Conservation (phyloP, 805 yeast species). For the Sugiyamaella floridensis region DNA sequence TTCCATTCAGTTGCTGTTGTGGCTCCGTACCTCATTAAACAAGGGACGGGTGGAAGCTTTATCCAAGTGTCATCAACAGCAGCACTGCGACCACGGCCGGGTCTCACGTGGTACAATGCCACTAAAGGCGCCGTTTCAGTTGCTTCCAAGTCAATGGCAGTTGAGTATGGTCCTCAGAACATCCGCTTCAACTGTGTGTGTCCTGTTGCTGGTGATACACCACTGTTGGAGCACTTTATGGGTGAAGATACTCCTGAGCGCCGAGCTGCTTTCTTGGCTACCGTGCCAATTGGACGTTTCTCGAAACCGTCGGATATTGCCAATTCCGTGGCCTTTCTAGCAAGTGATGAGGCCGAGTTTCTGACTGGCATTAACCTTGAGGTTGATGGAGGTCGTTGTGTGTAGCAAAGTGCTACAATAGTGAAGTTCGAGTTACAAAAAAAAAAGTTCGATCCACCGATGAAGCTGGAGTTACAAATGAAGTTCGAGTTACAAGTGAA, state of each 20-base stretch:
- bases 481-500: too few relatives aligned
- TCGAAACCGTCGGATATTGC: slow-evolving; percentile 35
- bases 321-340: slow-evolving; percentile 32
- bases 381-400: slow-evolving; percentile 34
- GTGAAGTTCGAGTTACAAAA: too few relatives aligned
- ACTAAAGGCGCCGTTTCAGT: slow-evolving; percentile 36
- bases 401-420: not conserved
- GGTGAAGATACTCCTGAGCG: slow-evolving; percentile 28
- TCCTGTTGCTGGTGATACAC: slow-evolving; percentile 39
- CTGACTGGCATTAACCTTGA: slow-evolving; percentile 33
- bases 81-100: slow-evolving; percentile 30
- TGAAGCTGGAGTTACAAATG: too few relatives aligned
- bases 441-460: too few relatives aligned
- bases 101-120: slow-evolving; percentile 31
- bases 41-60: slow-evolving; percentile 32
- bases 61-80: slow-evolving; percentile 35
- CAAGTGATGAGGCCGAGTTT: slow-evolving; percentile 32
- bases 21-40: slow-evolving; percentile 20
- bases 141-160: slow-evolving; percentile 35
- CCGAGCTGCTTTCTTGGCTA: slow-evolving; percentile 22
- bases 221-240: slow-evolving; percentile 30
- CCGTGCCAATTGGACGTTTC: slow-evolving; percentile 33
- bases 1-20: slow-evolving; percentile 26
- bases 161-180: slow-evolving; percentile 33
- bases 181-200: slow-evolving; percentile 37